Conservation (phyloP, 2,329 filamentous ascomycete species). For the Pezizomycotina sp. region DNA sequence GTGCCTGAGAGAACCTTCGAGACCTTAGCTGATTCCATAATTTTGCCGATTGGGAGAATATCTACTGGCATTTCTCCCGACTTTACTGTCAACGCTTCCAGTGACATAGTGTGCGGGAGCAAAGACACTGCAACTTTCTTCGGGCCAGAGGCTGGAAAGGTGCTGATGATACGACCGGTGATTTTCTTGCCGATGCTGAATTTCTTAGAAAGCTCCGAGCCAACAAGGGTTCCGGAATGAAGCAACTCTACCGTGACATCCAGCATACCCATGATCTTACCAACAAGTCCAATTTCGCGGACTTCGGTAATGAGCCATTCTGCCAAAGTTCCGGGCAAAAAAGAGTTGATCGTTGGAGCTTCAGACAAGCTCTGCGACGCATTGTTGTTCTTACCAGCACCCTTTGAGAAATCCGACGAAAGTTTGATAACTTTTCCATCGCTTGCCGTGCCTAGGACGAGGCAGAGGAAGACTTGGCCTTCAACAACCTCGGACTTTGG, state of each 20-base stretch:
- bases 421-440: constrained; percentile 77
- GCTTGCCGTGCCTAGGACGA: constrained; percentile 56
- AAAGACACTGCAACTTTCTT: constrained; percentile 79
- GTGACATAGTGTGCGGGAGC: constrained; percentile 61
- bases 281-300: constrained; percentile 52
- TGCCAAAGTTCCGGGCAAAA: constrained; percentile 68
- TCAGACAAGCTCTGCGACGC: constrained; percentile 50
- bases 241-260: constrained; percentile 82
- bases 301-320: constrained; percentile 70
- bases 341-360: constrained; percentile 74
- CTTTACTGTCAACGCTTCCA: constrained; percentile 35
- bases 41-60: constrained; percentile 52
- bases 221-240: constrained; percentile 63
- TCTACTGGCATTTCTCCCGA: constrained; percentile 30
- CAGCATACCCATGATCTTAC: constrained; percentile 81
- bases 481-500: constrained; percentile 53
- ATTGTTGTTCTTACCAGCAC: constrained; percentile 29
- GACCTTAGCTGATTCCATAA: constrained; percentile 62
- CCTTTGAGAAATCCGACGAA: constrained; percentile 45
- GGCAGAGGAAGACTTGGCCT: constrained; percentile 69
- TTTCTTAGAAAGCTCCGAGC: constrained; percentile 54
- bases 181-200: constrained; percentile 73
- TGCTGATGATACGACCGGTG: constrained; percentile 75
- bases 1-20: constrained; percentile 62
- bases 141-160: constrained; percentile 59